A percentile compares a stretch with the other conserved stretches of the same genome.
These are phyloP conservation scores for Raffaelea arxii DNA, from an alignment of 2,329 filamentous ascomycete species.

Conservation along the genomic window DNA sequence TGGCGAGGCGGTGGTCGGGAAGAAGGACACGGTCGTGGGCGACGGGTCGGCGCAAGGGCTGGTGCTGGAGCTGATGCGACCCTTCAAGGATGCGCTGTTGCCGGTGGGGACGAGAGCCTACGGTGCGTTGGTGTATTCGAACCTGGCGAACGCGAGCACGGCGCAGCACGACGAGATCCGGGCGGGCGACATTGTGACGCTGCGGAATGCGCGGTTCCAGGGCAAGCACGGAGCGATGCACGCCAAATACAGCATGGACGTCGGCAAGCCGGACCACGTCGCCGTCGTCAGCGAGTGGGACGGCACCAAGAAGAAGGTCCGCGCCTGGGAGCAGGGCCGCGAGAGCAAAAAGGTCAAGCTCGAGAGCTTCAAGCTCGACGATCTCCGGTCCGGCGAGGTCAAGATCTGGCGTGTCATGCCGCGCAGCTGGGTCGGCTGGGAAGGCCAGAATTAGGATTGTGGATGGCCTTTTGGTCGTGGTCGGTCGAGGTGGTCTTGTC, in stretches of 20 bases:
- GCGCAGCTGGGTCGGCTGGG: slow-evolving; percentile 87
- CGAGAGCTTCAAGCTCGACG: slow-evolving; percentile 89
- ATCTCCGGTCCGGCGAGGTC: slow-evolving; percentile 86
- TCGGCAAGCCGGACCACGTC: slow-evolving; percentile 83
- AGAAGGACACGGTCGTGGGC: slow-evolving; percentile 72
- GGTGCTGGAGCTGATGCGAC: slow-evolving; percentile 67
- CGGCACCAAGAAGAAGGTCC: slow-evolving; percentile 94
- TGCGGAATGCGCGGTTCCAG: slow-evolving; percentile 90
- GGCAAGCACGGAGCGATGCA: slow-evolving; percentile 94
- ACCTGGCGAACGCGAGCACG: slow-evolving; percentile 87
- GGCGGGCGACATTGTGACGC: slow-evolving; percentile 78
- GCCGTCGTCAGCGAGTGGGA: slow-evolving; percentile 94
- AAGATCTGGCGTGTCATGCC: slow-evolving; percentile 97
- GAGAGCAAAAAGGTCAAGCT: slow-evolving; percentile 90
- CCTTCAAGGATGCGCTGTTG: slow-evolving; percentile 61
- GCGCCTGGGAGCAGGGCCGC: slow-evolving; percentile 88
- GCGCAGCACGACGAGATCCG: slow-evolving; percentile 89
- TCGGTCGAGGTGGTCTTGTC: neutral
- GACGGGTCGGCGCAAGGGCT: slow-evolving; percentile 75
- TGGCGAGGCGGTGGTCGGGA: slow-evolving; percentile 55
- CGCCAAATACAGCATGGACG: slow-evolving; percentile 81
- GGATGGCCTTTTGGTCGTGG: slow-evolving; percentile 5
- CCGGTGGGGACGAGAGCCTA: slow-evolving; percentile 86
- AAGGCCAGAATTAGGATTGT: slow-evolving; percentile 43
- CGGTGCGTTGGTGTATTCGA: slow-evolving; percentile 86